Base-by-base conservation (phyloP, 176 grass and related monocot genomes). In the Oryza glaberrima region DNA sequence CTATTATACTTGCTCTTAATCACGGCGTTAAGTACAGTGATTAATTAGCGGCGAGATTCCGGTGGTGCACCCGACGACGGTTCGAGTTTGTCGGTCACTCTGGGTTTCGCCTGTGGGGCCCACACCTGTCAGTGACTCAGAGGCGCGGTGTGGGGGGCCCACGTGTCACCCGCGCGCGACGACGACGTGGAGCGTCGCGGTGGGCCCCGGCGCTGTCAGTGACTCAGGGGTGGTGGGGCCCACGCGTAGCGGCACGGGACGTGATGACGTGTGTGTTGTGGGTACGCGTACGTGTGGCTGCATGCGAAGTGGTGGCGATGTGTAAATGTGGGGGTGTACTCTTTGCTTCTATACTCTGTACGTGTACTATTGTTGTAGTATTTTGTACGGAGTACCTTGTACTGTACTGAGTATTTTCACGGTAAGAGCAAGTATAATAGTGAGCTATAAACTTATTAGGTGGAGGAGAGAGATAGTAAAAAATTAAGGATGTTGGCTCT, bases 11-110 rank as follows among this genome's bases (percentile, higher is more conserved):
- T 26, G 26, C 26, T 26, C 1, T 26, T 26, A 63, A 23, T 3
- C 14, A 11, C 17, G 0, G 58, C 0, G 56, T 63, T 23, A 63
- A 63, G 58, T 23, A 63, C 7, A 23, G 58, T 19, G 16, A n/a
- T 58, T 58, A 58, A 58, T 58, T 58, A 9, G 54, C 54, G 54
- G 54, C 54, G 54, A 58, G 54, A 58, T 58, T 58, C 54, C 54
- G 54, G 54, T 58, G 1, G 52, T 65, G 70, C 56, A 11, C 81
- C 70, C 49, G 56, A 67, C 71, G 43, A 66, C 70, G 22, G 54
- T 32, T 65, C 22, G 36, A 64, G 52, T 72, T 56, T 16, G 36
- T 23, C 17, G 68, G 77, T 54, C 1, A 30, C 28, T 30, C 19
- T 49, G 47, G 52, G 30, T 32, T 1, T 56, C 17, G 14, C 12